Evolutionary conservation across 1,284 basidiomycete species (phyloP).

Genomic region (Sanghuangporus weigelae): DNA sequence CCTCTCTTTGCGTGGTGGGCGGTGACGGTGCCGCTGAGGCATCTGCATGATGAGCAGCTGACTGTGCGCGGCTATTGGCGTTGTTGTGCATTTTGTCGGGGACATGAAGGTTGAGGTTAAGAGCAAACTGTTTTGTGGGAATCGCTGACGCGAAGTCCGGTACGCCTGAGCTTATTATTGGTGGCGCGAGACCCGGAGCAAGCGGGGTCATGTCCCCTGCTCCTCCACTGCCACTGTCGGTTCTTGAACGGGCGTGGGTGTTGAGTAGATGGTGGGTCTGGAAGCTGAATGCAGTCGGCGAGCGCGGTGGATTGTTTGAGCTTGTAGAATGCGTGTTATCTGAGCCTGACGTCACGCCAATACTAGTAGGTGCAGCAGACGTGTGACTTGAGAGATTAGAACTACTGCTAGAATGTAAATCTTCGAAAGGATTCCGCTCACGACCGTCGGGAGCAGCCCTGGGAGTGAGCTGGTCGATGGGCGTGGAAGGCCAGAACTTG

Average conservation of each 20-base stretch:
- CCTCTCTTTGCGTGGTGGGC: slow-evolving; percentile 22
- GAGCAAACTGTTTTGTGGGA: slow-evolving; percentile 54
- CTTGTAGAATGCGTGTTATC: slow-evolving; percentile 19
- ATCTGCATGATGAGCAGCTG: slow-evolving; percentile 29
- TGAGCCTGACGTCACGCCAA: neutral
- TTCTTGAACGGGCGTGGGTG: slow-evolving; percentile 23
- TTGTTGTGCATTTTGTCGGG: slow-evolving; percentile 68
- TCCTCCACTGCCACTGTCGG: slow-evolving; percentile 22
- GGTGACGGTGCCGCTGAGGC: slow-evolving; percentile 37
- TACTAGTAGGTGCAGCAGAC: slow-evolving; percentile 20
- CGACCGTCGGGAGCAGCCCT: slow-evolving; percentile 45
- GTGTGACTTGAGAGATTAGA: slow-evolving; percentile 27
- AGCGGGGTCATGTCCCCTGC: slow-evolving; percentile 27
- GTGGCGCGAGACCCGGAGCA: slow-evolving; percentile 26
- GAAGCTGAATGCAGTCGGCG: slow-evolving; percentile 22
- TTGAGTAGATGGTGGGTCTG: slow-evolving; percentile 38
- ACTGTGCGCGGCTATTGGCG: slow-evolving; percentile 39
- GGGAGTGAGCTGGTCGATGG: slow-evolving; percentile 69
- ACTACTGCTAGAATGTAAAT: slow-evolving; percentile 9
- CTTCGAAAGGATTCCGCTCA: slow-evolving; percentile 73
- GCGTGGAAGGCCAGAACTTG: slow-evolving; percentile 59
- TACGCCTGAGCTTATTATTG: slow-evolving; percentile 34
- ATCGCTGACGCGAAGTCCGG: slow-evolving; percentile 47
- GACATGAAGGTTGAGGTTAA: slow-evolving; percentile 61
- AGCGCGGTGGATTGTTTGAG: slow-evolving; percentile 18